Conservation (phyloP, 2,329 filamentous ascomycete genomes). For the Pleoardoris graminearum region DNA sequence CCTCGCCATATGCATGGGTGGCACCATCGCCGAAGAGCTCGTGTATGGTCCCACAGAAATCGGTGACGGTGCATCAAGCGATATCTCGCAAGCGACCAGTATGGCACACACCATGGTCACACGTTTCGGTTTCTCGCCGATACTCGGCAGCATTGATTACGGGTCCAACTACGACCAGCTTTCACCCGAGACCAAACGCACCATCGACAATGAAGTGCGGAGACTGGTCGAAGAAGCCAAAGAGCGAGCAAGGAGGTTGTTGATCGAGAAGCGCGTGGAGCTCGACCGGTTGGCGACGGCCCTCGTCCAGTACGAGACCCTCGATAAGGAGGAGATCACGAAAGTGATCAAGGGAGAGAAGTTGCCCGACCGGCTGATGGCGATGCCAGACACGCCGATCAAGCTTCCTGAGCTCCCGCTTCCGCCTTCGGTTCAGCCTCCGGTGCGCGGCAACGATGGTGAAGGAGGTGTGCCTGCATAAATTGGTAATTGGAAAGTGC, state of each 20-base stretch:
- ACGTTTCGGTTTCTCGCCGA: constrained; percentile 83
- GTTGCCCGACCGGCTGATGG: constrained; percentile 68
- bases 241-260: constrained; percentile 69
- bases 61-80: constrained; percentile 81
- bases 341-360: constrained; percentile 87
- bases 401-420: constrained; percentile 63
- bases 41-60: constrained; percentile 90
- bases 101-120: constrained; percentile 89
- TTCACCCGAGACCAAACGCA: constrained; percentile 81
- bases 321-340: constrained; percentile 86
- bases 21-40: constrained; percentile 88
- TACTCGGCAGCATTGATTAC: constrained; percentile 88
- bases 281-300: constrained; percentile 87
- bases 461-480: constrained; percentile 26
- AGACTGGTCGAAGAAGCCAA: constrained; percentile 81
- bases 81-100: constrained; percentile 79
- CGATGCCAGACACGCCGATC: constrained; percentile 62
- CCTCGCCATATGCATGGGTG: constrained; percentile 81
- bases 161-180: constrained; percentile 77
- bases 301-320: constrained; percentile 89
- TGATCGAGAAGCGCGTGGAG: constrained; percentile 77
- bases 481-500: constrained; percentile 10
- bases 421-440: constrained; percentile 23
- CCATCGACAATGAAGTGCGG: constrained; percentile 88
- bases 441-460: constrained; percentile 20